Evolutionary conservation across 1,284 basidiomycete genomes (phyloP).

Genomic region (Leucoagaricus sp.): DNA sequence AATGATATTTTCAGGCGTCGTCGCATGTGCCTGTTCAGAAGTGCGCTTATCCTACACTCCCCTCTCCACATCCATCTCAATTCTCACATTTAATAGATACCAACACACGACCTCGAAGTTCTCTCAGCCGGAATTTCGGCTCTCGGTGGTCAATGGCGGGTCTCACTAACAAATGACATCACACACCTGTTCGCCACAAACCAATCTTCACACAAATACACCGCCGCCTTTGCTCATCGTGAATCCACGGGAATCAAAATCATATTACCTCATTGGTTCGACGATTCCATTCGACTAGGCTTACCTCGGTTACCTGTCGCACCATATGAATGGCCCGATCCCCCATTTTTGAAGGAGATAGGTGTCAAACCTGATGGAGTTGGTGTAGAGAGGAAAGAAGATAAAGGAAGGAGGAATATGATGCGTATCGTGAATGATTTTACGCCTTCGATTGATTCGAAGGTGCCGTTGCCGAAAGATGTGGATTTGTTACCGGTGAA

Average conservation of each 20-base stretch:
- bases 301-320: slow-evolving; percentile 53
- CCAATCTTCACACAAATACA: slow-evolving; percentile 48
- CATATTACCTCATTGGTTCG: slow-evolving; percentile 82
- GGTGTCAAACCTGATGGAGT: slow-evolving; percentile 21
- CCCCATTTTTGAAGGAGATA: slow-evolving; percentile 43
- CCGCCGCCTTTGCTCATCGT: slow-evolving; percentile 61
- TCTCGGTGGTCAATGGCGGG: slow-evolving; percentile 83
- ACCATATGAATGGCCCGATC: slow-evolving; percentile 77
- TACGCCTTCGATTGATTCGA: slow-evolving; percentile 15
- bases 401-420: slow-evolving; percentile 20
- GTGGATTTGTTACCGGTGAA: slow-evolving; percentile 10
- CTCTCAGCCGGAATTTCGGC: slow-evolving; percentile 71
- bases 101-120: slow-evolving; percentile 67
- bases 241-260: slow-evolving; percentile 57
- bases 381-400: slow-evolving; percentile 24
- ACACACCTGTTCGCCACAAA: slow-evolving; percentile 79
- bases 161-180: slow-evolving; percentile 76
- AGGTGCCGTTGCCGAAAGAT: slow-evolving; percentile 2
- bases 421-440: slow-evolving; percentile 21
- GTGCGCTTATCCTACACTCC: slow-evolving; percentile 38
- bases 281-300: slow-evolving; percentile 72
- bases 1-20: slow-evolving; percentile 81
- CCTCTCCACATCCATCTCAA: neutral
- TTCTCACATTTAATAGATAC: slow-evolving; percentile 40
- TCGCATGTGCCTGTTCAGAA: slow-evolving; percentile 68